Evolutionary conservation across 2,329 filamentous ascomycete genomes (phyloP).

Genomic region (Diplodia scrobiculata): DNA sequence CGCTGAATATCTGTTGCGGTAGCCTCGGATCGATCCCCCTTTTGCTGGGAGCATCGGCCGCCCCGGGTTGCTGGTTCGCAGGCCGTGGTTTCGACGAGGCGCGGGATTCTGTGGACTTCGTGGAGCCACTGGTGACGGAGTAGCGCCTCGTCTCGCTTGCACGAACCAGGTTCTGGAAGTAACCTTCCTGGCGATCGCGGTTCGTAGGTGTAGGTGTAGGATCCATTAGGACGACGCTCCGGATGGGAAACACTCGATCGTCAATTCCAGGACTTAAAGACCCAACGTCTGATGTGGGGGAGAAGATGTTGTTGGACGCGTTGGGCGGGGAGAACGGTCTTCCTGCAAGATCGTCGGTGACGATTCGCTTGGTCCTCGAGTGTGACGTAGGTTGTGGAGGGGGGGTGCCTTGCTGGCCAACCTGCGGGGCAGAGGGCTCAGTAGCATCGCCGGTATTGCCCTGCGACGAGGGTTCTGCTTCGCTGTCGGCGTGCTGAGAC

Average conservation of each 20-base stretch:
- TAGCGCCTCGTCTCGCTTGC: slow-evolving; percentile 37
- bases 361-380: slow-evolving; percentile 16
- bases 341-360: slow-evolving; percentile 25
- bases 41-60: not conserved
- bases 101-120: slow-evolving; percentile 28
- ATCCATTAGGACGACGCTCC: slow-evolving; percentile 74
- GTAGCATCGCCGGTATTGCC: not conserved
- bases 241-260: slow-evolving; percentile 77
- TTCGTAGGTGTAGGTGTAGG: slow-evolving; percentile 49
- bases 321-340: slow-evolving; percentile 27
- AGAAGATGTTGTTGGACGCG: slow-evolving; percentile 30
- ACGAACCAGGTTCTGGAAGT: slow-evolving; percentile 43
- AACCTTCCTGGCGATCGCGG: slow-evolving; percentile 39
- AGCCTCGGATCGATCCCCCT: slow-evolving; percentile 29
- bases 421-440: slow-evolving; percentile 16
- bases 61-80: not conserved
- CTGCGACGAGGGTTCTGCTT: slow-evolving; percentile 2
- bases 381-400: slow-evolving; percentile 9
- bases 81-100: slow-evolving; percentile 1
- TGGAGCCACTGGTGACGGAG: slow-evolving; percentile 40
- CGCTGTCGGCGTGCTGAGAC: slow-evolving; percentile 25
- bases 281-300: slow-evolving; percentile 36
- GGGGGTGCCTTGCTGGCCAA: not conserved
- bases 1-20: slow-evolving; percentile 43
- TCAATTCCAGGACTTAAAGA: slow-evolving; percentile 47